Conservation (phyloP, 495 filamentous ascomycete genomes). For the Penicillium manginii region DNA sequence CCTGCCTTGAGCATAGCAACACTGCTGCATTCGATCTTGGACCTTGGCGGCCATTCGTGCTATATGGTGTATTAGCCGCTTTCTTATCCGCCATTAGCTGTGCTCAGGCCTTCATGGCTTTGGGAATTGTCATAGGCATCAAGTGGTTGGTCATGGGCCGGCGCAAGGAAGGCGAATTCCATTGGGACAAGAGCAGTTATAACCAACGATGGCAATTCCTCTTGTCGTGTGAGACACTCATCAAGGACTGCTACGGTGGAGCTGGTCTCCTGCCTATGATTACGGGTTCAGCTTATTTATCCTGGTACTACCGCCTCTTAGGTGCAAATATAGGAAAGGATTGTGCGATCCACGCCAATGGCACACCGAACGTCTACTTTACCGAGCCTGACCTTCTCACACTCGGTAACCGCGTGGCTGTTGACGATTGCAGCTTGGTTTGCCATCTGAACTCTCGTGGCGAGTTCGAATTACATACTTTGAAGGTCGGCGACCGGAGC, state of each 20-base stretch:
- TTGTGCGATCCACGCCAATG: slow-evolving; percentile 50
- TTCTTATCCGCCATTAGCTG: slow-evolving; percentile 32
- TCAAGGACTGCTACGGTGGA: slow-evolving; percentile 44
- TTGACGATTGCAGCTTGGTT: slow-evolving; percentile 52
- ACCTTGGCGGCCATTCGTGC: slow-evolving; percentile 31
- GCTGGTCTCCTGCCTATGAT: slow-evolving; percentile 46
- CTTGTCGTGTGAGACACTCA: slow-evolving; percentile 45
- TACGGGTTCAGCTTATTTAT: slow-evolving; percentile 42
- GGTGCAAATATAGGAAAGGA: slow-evolving; percentile 49
- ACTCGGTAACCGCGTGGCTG: slow-evolving; percentile 46
- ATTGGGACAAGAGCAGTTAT: slow-evolving; percentile 50
- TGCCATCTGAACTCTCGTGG: slow-evolving; percentile 50
- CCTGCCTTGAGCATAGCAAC: slow-evolving; percentile 16
- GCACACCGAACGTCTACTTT: slow-evolving; percentile 44
- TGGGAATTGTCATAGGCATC: slow-evolving; percentile 36
- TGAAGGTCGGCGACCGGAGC: slow-evolving; percentile 45
- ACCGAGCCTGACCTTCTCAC: slow-evolving; percentile 54
- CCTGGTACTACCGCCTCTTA: slow-evolving; percentile 45
- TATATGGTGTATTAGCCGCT: slow-evolving; percentile 34
- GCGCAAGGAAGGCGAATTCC: slow-evolving; percentile 43
- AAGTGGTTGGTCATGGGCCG: slow-evolving; percentile 50
- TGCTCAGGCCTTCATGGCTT: slow-evolving; percentile 34
- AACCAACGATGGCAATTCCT: slow-evolving; percentile 52
- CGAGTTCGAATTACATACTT: slow-evolving; percentile 47
- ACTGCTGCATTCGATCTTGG: slow-evolving; percentile 16